These are phyloP conservation scores for Kappamyces sp. DNA, from an alignment of 192 early-diverging fungal genomes.

Conservation along the genomic window DNA sequence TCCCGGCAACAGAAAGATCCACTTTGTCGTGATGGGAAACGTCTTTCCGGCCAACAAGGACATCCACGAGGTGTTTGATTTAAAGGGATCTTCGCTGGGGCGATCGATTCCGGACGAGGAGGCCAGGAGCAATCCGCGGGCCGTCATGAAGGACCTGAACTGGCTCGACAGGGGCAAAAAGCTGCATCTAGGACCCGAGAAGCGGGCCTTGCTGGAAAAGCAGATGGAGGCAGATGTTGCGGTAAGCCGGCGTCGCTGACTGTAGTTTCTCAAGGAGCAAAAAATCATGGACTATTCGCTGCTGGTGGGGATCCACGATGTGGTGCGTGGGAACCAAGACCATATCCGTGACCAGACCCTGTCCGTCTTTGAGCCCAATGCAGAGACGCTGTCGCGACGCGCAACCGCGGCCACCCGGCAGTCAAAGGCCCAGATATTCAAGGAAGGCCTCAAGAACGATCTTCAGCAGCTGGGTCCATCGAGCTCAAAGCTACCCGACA, in stretches of 20 bases:
- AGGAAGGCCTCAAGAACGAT: conserved; percentile 44
- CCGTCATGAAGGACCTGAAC: conserved; percentile 95
- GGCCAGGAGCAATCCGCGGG: conserved; percentile 70
- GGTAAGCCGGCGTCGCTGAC: conserved; percentile 33
- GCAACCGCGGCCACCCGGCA: conserved; percentile 14
- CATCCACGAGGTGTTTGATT: conserved; percentile 92
- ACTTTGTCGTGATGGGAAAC: conserved; percentile 99
- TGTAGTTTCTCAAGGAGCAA: conserved; percentile 58
- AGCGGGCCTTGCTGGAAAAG: conserved; percentile 69
- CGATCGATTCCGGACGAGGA: conserved; percentile 74
- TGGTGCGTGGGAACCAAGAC: conserved; percentile 74
- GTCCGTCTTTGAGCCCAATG: conserved; percentile 68
- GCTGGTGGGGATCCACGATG: conserved; percentile 86
- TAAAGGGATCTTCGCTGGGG: conserved; percentile 91
- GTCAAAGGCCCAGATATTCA: conserved; percentile 11
- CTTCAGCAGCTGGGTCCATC: conserved; percentile 49
- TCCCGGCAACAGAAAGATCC: conserved; percentile 86
- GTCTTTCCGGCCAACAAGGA: conserved; percentile 95
- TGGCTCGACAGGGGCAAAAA: conserved; percentile 74
- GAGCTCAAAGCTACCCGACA: conserved; percentile 47
- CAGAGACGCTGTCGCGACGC: conserved; percentile 18
- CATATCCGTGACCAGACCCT: conserved; percentile 90
- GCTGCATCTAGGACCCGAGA: conserved; percentile 76
- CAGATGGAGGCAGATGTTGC: conserved; percentile 86
- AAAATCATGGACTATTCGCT: conserved; percentile 99